Conservation (phyloP, 306 rosid species). For the Echinosophora koreensis region DNA sequence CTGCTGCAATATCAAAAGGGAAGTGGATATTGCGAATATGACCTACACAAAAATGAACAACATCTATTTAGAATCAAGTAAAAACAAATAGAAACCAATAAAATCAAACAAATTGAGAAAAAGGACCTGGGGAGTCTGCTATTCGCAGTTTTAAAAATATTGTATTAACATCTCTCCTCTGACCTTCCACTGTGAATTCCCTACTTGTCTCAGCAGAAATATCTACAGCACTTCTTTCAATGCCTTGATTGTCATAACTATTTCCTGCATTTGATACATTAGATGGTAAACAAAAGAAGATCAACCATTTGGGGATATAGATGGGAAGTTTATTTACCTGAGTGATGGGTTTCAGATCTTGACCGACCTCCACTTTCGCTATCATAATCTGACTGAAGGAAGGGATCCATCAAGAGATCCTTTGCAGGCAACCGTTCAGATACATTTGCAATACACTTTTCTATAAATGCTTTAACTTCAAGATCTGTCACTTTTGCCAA, state of each 20-base stretch:
- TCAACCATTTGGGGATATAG: constrained; percentile 28
- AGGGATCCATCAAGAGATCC: constrained; percentile 84
- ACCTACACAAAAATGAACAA: constrained; percentile 58
- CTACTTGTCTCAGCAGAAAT: constrained; percentile 53
- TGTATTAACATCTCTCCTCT: constrained; percentile 75
- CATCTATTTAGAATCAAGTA: constrained; percentile 15
- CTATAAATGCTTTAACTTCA: constrained; percentile 78
- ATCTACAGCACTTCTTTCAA: constrained; percentile 51
- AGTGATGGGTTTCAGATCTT: constrained; percentile 43
- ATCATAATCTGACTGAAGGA: constrained; percentile 72
- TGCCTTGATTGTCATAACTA: constrained; percentile 43
- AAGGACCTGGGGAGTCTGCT: constrained; percentile 78
- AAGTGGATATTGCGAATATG: constrained; percentile 89
- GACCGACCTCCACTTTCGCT: constrained; percentile 62
- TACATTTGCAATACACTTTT: constrained; percentile 81
- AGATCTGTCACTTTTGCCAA: constrained; percentile 79
- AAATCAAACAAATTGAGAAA: constrained; percentile 22
- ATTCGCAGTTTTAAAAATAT: constrained; percentile 88
- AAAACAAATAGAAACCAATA: constrained; percentile 23
- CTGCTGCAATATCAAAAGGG: constrained; percentile 87
- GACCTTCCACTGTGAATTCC: constrained; percentile 89
- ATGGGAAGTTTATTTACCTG: constrained; percentile 52
- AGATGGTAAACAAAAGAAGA: constrained; percentile 44
- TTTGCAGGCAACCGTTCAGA: constrained; percentile 86
- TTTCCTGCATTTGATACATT: constrained; percentile 57